Percentiles rank a stretch among this genome's conserved stretches.
These are phyloP conservation scores for Candida golubevii DNA, from an alignment of 805 yeast genomes.

Conservation along the genomic window DNA sequence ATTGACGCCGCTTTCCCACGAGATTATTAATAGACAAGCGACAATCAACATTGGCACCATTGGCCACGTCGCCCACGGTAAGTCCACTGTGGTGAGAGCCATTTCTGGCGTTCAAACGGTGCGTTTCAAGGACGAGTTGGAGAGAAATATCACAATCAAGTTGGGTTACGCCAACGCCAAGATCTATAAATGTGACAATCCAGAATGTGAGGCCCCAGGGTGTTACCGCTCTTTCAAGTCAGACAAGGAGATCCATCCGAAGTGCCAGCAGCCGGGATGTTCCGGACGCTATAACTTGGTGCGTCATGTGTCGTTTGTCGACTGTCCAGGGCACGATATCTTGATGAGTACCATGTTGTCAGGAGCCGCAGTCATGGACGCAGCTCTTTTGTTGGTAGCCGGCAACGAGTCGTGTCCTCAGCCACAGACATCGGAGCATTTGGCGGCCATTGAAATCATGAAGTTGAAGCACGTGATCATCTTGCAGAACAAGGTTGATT, in stretches of 20 bases:
- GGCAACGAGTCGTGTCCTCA: conserved; percentile 99
- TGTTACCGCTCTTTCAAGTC: conserved; percentile 93
- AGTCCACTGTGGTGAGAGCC: conserved; percentile 89
- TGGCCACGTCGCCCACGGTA: conserved; percentile 96
- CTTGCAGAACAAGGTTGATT: conserved; percentile 95
- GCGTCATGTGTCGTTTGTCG: conserved; percentile 97
- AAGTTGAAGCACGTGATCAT: conserved; percentile 94
- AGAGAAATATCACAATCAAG: conserved; percentile 97
- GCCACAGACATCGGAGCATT: conserved; percentile 98
- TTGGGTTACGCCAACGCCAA: conserved; percentile 99
- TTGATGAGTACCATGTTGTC: conserved; percentile 99
- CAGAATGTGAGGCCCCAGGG: conserved; percentile 86
- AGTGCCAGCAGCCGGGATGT: conserved; percentile 85
- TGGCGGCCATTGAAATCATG: conserved; percentile 99
- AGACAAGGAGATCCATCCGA: conserved; percentile 92
- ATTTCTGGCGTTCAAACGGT: conserved; percentile 99
- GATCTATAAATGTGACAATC: conserved; percentile 87
- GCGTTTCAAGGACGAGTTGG: conserved; percentile 97
- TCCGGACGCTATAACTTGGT: conserved; percentile 82
- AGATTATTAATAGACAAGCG: conserved; percentile 97
- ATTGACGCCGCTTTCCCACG: conserved; percentile 87
- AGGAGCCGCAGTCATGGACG: conserved; percentile 99
- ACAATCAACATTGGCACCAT: conserved; percentile 97
- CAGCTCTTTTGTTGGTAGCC: conserved; percentile 91
- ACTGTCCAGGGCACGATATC: conserved; percentile 99